phyloP scores from a whole-genome alignment of 176 grass and related monocot species.

The Raddia distichophylla region DNA sequence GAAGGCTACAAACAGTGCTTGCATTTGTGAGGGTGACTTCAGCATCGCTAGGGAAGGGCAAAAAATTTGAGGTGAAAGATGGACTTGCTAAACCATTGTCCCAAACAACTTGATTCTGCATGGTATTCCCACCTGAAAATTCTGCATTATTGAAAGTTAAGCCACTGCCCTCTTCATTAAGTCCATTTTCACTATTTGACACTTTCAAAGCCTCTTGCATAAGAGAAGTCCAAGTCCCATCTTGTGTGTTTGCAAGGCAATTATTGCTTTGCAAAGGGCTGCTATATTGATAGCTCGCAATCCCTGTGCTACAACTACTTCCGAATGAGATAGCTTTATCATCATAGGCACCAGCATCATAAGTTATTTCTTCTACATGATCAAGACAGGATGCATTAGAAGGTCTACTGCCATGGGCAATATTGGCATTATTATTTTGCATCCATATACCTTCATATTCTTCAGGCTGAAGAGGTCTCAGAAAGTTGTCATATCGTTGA shows the following conservation, averaged over 20 bases:
- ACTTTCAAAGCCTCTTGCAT: constrained; percentile 52
- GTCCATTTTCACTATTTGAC: constrained; percentile 45
- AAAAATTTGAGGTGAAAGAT: constrained; percentile 58
- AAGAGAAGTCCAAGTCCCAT: constrained; percentile 59
- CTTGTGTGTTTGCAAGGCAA: constrained; percentile 29
- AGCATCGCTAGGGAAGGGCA: constrained; percentile 50
- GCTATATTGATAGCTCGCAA: constrained; percentile 30
- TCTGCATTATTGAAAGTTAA: constrained; percentile 60
- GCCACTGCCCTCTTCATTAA: constrained; percentile 58
- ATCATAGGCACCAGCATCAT: constrained; percentile 37
- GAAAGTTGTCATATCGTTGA: constrained; percentile 29
- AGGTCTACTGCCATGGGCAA: constrained; percentile 23
- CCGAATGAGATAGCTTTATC: constrained; percentile 55
- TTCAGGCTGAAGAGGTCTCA: constrained; percentile 26
- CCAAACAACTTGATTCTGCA: constrained; percentile 50
- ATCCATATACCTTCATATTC: constrained; percentile 29
- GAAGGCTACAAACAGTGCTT: constrained; percentile 33
- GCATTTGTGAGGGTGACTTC: constrained; percentile 44
- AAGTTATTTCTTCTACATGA: constrained; percentile 55
- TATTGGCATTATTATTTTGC: constrained; percentile 20
- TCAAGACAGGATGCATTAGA: constrained; percentile 50
- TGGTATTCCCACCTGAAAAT: constrained; percentile 47
- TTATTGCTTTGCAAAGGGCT: constrained; percentile 53
- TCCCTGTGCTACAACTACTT: constrained; percentile 52
- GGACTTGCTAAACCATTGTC: constrained; percentile 56